Base-by-base conservation (phyloP, 2,329 filamentous ascomycete genomes). In the Phialemoniopsis sp. region DNA sequence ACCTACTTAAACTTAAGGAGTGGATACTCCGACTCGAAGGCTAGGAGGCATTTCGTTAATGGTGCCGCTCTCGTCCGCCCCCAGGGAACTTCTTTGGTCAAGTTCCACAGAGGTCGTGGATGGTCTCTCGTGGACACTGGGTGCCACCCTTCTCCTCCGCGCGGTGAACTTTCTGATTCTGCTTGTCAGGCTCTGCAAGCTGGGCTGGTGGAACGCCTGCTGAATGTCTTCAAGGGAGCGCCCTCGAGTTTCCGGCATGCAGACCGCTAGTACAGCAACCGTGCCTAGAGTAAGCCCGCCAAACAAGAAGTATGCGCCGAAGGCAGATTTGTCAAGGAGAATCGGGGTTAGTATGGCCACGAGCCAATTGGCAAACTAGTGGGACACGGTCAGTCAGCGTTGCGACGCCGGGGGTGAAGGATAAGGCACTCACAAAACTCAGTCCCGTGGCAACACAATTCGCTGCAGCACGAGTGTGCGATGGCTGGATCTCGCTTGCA, bases 401-500 rank as follows among this genome's bases (percentile, higher is more conserved):
- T 30, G 6, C 10, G 7, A 14, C 14, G 13, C 10, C 21, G 8
- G 15, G 15, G n/a, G 13, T 13, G 13, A 29, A 33, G n/a, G 16
- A 7, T n/a, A 4, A 14, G 21, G 16, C 12, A 51, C 46, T 44
- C 32, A 55, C 51, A 29, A 55, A 57, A 32, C 47, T 50, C 8
- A 56, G 39, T 1, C 53, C 57, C 47, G 73, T 64, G 1, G 71
- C 73, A 5, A 79, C 47, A 39, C 67, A 71, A 12, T 69, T 76
- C 4, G 74, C 76, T 0, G 69, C 67, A 1, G 75, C 76, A 5
- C 78, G 63, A 0, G 74, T 80, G 30, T 68, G 59, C 4, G 66
- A 62, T 0, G 75, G 74, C 46, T 80, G 76, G 29, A 80, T 80
- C 55, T 82, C 78, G 8, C 68, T 66, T 1, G 71, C 67, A 41